A percentile compares a stretch with the other conserved stretches of the same genome.
Conservation (phyloP, 2,329 filamentous ascomycete genomes). For the Alternaria arborescens region DNA sequence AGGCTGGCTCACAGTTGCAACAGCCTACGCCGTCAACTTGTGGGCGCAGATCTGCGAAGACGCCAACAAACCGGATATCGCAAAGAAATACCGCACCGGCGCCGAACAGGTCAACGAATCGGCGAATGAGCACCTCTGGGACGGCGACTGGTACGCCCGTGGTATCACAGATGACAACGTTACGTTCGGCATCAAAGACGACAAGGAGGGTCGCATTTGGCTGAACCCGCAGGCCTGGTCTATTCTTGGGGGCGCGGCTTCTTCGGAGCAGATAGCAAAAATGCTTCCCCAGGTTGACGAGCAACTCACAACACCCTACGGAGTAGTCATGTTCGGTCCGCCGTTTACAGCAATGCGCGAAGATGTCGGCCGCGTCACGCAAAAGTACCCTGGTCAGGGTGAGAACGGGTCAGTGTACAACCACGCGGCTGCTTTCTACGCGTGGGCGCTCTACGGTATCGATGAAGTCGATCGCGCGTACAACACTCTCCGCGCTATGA, state of each 20-base stretch:
- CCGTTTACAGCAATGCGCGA: constrained; percentile 65
- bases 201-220: constrained; percentile 66
- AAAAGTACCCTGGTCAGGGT: constrained; percentile 66
- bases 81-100: constrained; percentile 56
- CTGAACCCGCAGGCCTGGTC: constrained; percentile 66
- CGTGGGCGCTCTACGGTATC: constrained; percentile 63
- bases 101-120: constrained; percentile 60
- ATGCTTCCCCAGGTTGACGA: constrained; percentile 61
- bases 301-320: constrained; percentile 63
- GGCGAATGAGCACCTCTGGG: constrained; percentile 64
- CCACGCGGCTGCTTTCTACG: constrained; percentile 65
- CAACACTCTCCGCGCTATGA: constrained; percentile 61
- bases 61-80: constrained; percentile 52
- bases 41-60: constrained; percentile 64
- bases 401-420: constrained; percentile 68
- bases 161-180: constrained; percentile 67
- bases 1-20: constrained; percentile 66
- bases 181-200: constrained; percentile 60
- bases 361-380: constrained; percentile 66
- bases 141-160: constrained; percentile 65
- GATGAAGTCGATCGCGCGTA: constrained; percentile 62
- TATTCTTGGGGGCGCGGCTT: constrained; percentile 63
- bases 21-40: constrained; percentile 61
- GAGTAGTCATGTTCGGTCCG: constrained; percentile 65
- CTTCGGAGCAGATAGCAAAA: constrained; percentile 52